Evolutionary conservation across 2,329 filamentous ascomycete species (phyloP).

Genomic region (Pseudocercospora fuligena): DNA sequence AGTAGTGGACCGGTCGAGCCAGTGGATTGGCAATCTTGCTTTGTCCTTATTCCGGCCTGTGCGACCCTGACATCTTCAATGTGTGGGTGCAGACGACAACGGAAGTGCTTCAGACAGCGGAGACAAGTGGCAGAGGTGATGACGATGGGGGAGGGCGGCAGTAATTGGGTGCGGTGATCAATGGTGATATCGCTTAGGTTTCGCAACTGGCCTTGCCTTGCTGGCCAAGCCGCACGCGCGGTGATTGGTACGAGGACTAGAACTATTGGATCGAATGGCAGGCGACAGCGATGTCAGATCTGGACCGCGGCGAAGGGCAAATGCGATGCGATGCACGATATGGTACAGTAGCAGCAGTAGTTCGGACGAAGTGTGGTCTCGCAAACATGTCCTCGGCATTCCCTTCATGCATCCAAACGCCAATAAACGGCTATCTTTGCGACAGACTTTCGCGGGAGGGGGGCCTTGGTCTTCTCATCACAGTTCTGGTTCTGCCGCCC

Average conservation of each 20-base stretch:
- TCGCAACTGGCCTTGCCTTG: background rate
- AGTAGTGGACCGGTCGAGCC: background rate
- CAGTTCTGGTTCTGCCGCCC: background rate
- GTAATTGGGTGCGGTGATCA: background rate
- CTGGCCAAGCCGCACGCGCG: background rate
- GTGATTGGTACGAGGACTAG: no score
- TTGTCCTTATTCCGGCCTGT: constrained; percentile 11
- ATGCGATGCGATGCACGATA: background rate
- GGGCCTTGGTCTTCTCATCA: background rate
- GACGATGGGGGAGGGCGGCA: background rate
- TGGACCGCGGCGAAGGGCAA: background rate
- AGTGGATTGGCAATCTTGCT: background rate
- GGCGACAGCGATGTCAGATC: background rate
- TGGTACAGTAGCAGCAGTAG: background rate
- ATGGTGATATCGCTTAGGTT: background rate
- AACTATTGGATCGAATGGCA: background rate
- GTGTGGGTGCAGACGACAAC: background rate
- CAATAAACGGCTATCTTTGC: background rate
- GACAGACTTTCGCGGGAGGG: background rate
- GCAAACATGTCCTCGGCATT: background rate
- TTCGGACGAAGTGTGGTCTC: background rate
- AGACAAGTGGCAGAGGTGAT: constrained; percentile 1
- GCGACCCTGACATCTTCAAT: background rate
- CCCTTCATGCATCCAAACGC: background rate
- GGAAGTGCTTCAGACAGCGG: background rate